phyloP scores from a whole-genome alignment of 2,329 filamentous ascomycete genomes.

The Pseudogymnoascus sp. region DNA sequence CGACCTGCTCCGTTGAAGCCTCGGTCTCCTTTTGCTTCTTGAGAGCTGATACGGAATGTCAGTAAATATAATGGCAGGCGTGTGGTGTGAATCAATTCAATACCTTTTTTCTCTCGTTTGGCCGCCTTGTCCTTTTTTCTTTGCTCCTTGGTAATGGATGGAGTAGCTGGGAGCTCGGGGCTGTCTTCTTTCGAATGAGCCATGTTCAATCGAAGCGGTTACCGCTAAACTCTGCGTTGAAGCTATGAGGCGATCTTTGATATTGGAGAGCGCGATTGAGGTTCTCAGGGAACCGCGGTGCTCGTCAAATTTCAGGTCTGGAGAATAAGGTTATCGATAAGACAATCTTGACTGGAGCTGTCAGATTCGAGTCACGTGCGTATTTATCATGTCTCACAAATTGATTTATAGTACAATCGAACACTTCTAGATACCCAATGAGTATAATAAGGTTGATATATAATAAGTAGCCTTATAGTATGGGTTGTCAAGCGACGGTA shows the following conservation, averaged over 20 bases:
- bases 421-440: not conserved
- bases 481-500: not conserved
- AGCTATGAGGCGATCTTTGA: not conserved
- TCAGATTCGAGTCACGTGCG: not conserved
- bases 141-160: not conserved
- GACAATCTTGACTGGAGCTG: not conserved
- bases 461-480: not conserved
- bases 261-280: not conserved
- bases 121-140: conserved; percentile 1
- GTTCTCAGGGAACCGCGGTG: not conserved
- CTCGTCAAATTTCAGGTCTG: conserved; percentile 2
- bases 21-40: conserved; percentile 1
- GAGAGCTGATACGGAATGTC: not conserved
- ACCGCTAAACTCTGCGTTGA: not conserved
- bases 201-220: not conserved
- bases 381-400: not conserved
- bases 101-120: conserved; percentile 9
- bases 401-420: not conserved
- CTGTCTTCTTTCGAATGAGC: not conserved
- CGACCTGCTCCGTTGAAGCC: conserved; percentile 46
- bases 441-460: not conserved
- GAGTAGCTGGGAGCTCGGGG: not conserved
- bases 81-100: not conserved
- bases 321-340: conserved; percentile 8
- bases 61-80: not conserved